Percentiles rank a stretch among this genome's conserved stretches.
phyloP scores from a whole-genome alignment of 1,284 basidiomycete genomes.

The Microbotryum violaceum region DNA sequence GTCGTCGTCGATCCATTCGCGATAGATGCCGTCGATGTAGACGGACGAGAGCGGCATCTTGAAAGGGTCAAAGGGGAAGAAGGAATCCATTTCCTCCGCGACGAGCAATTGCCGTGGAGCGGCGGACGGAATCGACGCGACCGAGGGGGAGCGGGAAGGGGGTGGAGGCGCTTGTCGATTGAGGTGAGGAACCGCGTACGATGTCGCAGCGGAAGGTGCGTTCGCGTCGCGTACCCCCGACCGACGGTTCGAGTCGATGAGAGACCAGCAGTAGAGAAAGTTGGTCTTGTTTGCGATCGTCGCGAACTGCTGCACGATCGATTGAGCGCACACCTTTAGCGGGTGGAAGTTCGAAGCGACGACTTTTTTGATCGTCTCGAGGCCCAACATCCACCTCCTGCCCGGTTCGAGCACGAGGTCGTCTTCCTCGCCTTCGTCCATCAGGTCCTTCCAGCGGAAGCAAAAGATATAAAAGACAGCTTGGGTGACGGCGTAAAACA shows the following conservation, averaged over 20 bases:
- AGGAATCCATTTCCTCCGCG: constrained; percentile 59
- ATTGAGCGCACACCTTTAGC: constrained; percentile 80
- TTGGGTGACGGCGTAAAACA: constrained; percentile 91
- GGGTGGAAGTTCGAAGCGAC: constrained; percentile 83
- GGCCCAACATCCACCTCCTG: constrained; percentile 72
- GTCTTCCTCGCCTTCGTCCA: constrained; percentile 51
- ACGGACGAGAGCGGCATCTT: constrained; percentile 57
- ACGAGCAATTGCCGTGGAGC: constrained; percentile 22
- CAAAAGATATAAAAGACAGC: constrained; percentile 96
- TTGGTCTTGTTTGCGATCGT: constrained; percentile 80
- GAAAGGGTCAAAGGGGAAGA: constrained; percentile 99
- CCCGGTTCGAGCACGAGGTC: constrained; percentile 32
- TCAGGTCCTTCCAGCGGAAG: constrained; percentile 87
- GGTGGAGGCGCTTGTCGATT: constrained; percentile 20
- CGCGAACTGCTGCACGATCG: constrained; percentile 92
- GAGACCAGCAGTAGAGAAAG: constrained; percentile 91
- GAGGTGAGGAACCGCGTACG: constrained; percentile 14
- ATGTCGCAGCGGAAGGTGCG: neutral
- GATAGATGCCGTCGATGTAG: constrained; percentile 49
- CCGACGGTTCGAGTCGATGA: constrained; percentile 69
- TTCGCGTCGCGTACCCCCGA: constrained; percentile 4
- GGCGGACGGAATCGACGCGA: constrained; percentile 16
- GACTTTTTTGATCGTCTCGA: constrained; percentile 71
- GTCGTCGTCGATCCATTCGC: constrained; percentile 50
- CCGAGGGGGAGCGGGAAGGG: constrained; percentile 5